Base-by-base conservation (phyloP, 192 early-diverging fungal species). In the Gaertneriomyces sp. region DNA sequence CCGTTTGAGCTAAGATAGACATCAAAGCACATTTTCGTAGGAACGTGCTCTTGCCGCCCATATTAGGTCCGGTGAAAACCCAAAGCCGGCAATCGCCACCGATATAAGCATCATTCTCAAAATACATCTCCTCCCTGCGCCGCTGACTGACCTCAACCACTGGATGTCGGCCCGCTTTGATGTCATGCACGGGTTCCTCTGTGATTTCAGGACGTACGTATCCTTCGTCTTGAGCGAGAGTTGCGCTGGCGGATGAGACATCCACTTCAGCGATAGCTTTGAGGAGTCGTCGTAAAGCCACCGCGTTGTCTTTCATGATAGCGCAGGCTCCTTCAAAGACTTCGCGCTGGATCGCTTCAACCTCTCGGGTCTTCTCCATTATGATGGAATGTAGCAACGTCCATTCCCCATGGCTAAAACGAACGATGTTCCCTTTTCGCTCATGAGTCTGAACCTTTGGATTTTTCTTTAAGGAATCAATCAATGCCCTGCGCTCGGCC, bases 41-140 rank as follows among this genome's bases (percentile, higher is more conserved):
- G 63, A 86, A 87, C 8, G 87, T 89, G 45, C 69, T 74, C 62
- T 89, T 85, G 39, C 90, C 90, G 4, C 89, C 90, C 90, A 93
- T 91, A 63, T 92, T 92, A 10, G 90, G 92, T 41, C 63, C 61
- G 53, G 69, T 60, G 40, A 71, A 39, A 6, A 75, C 10, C 63
- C 64, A 66, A 7, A 66, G 9, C 4, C 64, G 63, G 25, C 40
- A 33, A n/a, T 72, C 51, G 45, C 44, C 45, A 14, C 64, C 77
- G 52, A 88, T 77, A 0, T 68, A 42, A 16, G 82, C 64, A 58
- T 86, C 78, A 63, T 89, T 89, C 0, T 79, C 64, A 5, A 88
- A 80, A 70, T 79, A 89, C 43, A 64, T 46, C 8, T 55, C 60
- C 6, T 52, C 12, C 16, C 19, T 25, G 54, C 38, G 14, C 38